phyloP scores from a whole-genome alignment of 2,329 filamentous ascomycete species.

The Phoma sp. region DNA sequence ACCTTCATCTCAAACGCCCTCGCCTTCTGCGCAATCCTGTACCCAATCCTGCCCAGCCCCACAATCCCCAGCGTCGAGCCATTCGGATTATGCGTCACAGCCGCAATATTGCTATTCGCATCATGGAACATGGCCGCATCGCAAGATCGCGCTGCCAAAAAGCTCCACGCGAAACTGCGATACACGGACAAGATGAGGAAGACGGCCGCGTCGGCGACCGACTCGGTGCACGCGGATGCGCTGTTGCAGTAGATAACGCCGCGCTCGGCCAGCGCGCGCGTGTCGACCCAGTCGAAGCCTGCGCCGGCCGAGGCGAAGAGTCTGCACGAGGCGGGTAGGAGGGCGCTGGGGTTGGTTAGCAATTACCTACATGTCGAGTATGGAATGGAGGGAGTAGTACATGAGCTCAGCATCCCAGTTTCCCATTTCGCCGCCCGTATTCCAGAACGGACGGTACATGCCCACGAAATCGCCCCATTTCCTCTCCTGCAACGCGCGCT shows the following conservation, averaged over 20 bases:
- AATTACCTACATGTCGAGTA: too few relatives aligned
- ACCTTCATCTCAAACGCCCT: conserved; percentile 71
- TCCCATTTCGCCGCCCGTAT: conserved; percentile 70
- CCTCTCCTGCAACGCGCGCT: conserved; percentile 44
- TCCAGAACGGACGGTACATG: conserved; percentile 67
- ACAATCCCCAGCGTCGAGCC: conserved; percentile 69
- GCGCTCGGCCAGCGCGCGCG: conserved; percentile 64
- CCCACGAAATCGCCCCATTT: conserved; percentile 53
- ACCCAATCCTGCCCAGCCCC: conserved; percentile 67
- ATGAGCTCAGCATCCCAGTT: conserved; percentile 67
- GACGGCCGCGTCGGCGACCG: conserved; percentile 74
- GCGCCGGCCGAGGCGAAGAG: conserved; percentile 67
- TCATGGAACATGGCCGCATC: conserved; percentile 58
- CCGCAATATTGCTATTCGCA: conserved; percentile 67
- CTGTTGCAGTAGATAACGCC: conserved; percentile 77
- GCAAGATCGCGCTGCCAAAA: conserved; percentile 59
- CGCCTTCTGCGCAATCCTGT: conserved; percentile 63
- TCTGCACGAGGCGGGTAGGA: conserved; percentile 59
- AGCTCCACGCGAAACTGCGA: conserved; percentile 70
- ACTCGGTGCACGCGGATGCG: conserved; percentile 72
- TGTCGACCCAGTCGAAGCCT: conserved; percentile 69
- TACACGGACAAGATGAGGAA: conserved; percentile 74
- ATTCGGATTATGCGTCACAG: conserved; percentile 68
- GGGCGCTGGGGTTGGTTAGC: conserved; percentile 17
- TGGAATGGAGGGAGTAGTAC: not conserved